Percentiles rank a stretch among this genome's conserved stretches.
Evolutionary conservation across 768 basidiomycete species (phyloP).

Genomic region (Pisolithus microcarpus): DNA sequence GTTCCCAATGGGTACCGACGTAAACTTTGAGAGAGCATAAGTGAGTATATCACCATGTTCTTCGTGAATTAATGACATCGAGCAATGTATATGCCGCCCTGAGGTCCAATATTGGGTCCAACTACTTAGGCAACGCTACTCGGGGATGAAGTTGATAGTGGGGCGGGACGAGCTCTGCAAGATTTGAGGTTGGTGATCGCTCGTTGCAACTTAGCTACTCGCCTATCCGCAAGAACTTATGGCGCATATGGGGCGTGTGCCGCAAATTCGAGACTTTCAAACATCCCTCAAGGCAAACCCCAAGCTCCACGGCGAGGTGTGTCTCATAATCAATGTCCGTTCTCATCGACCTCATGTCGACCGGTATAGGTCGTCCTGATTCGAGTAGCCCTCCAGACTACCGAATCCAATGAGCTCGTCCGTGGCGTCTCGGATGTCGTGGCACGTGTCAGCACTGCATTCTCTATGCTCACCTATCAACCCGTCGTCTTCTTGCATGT

Average conservation of each 20-base stretch:
- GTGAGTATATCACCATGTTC: conserved; percentile 30
- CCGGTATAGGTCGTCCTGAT: conserved; percentile 63
- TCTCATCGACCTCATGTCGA: not conserved
- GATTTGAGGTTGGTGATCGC: conserved; percentile 44
- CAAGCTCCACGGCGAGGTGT: conserved; percentile 68
- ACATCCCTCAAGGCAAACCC: conserved; percentile 71
- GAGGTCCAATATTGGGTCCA: no score
- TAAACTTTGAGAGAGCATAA: conserved; percentile 59
- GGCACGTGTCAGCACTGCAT: conserved; percentile 74
- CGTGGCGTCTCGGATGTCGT: conserved; percentile 67
- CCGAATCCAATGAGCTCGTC: conserved; percentile 65
- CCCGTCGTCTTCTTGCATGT: conserved; percentile 83
- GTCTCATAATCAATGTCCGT: not conserved
- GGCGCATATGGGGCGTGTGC: conserved; percentile 48
- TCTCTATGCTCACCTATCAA: conserved; percentile 80
- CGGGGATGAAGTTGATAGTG: conserved; percentile 81
- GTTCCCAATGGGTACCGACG: conserved; percentile 87
- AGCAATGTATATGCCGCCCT: no score
- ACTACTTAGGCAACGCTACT: no score
- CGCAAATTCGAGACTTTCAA: conserved; percentile 85
- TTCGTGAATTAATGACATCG: not conserved
- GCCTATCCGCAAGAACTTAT: not conserved
- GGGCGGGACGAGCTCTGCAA: conserved; percentile 86
- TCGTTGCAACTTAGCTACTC: no score
- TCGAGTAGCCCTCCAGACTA: conserved; percentile 81